A percentile compares a stretch with the other conserved stretches of the same genome.
phyloP scores from a whole-genome alignment of 306 rosid species.

The Vicia sativa region DNA sequence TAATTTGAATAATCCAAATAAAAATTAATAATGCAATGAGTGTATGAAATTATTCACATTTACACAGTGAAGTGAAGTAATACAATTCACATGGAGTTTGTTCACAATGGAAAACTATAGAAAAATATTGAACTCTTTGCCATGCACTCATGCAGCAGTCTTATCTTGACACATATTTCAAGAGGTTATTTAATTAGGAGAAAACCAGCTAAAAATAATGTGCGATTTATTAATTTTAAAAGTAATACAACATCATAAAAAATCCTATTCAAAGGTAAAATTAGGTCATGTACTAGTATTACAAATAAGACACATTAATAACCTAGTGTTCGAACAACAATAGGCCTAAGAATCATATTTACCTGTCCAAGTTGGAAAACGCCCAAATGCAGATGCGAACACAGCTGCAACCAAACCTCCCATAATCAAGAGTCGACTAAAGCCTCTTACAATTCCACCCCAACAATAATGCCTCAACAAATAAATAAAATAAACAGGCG shows the following conservation, averaged over 20 bases:
- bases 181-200: background rate
- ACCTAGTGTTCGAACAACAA: background rate
- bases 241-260: background rate
- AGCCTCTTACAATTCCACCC: constrained; percentile 65
- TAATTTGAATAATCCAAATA: constrained; percentile 37
- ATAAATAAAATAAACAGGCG: constrained; percentile 82
- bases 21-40: constrained; percentile 23
- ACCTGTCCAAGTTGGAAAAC: constrained; percentile 91
- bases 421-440: constrained; percentile 64
- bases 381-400: constrained; percentile 78
- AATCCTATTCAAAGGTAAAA: background rate
- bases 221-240: background rate
- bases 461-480: constrained; percentile 87
- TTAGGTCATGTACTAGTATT: background rate
- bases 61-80: constrained; percentile 12
- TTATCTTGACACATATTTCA: constrained; percentile 1
- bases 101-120: constrained; percentile 6
- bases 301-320: background rate
- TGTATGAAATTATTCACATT: constrained; percentile 18
- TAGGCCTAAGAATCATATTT: constrained; percentile 20
- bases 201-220: background rate
- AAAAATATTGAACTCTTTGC: constrained; percentile 1
- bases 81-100: background rate
- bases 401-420: constrained; percentile 68
- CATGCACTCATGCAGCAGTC: background rate